phyloP scores from a whole-genome alignment of 495 filamentous ascomycete species.

The Aspergillus saccharolyticus region DNA sequence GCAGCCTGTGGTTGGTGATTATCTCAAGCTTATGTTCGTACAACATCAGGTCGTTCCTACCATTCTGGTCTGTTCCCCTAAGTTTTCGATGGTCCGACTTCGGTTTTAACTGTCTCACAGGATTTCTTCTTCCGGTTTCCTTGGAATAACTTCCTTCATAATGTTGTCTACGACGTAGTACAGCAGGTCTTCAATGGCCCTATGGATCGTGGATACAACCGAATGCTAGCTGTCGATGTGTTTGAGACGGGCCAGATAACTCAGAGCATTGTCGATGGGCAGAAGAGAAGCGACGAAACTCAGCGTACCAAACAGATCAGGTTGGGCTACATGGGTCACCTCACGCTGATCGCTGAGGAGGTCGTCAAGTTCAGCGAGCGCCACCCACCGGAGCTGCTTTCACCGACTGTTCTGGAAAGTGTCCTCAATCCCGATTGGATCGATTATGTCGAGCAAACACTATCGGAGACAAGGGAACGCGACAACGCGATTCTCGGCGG shows the following conservation, averaged over 20 bases:
- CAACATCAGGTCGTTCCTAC: constrained; percentile 92
- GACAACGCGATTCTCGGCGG: constrained; percentile 99
- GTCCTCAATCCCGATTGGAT: constrained; percentile 87
- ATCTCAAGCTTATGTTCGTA: constrained; percentile 94
- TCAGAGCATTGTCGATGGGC: constrained; percentile 84
- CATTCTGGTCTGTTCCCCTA: constrained; percentile 68
- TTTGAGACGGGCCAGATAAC: constrained; percentile 88
- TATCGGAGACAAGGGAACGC: constrained; percentile 90
- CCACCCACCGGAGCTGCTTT: constrained; percentile 81
- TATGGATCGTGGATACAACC: constrained; percentile 94
- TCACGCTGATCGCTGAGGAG: constrained; percentile 96
- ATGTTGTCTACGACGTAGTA: constrained; percentile 98
- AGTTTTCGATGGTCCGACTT: background rate
- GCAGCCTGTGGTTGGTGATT: constrained; percentile 92
- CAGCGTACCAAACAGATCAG: constrained; percentile 79
- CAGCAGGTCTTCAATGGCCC: constrained; percentile 99
- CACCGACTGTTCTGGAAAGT: constrained; percentile 76
- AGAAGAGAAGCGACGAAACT: constrained; percentile 76
- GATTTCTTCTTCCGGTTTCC: constrained; percentile 98
- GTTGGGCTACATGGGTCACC: constrained; percentile 96
- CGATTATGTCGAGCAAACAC: constrained; percentile 88
- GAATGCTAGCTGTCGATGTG: constrained; percentile 85
- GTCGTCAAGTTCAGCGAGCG: constrained; percentile 98
- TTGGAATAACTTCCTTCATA: constrained; percentile 99
- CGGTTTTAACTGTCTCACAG: constrained; percentile 32